phyloP scores from a whole-genome alignment of 768 basidiomycete species.

The Boletus reticulatus region DNA sequence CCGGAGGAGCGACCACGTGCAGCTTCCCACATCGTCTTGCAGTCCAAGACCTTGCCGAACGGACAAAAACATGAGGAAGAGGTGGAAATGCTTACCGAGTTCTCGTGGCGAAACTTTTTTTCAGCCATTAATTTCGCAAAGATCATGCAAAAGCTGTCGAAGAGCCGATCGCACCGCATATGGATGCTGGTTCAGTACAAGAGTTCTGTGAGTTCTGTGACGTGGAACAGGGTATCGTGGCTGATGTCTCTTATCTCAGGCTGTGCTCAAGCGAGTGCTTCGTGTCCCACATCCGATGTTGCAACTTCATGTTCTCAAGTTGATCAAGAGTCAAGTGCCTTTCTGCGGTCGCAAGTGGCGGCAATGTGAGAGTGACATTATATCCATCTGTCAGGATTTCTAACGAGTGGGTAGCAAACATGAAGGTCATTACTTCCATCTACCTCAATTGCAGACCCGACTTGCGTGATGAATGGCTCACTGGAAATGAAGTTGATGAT shows the following conservation, averaged over 20 bases:
- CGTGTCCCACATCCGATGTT: constrained; percentile 92
- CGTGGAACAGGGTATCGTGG: not conserved
- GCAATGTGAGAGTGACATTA: constrained; percentile 61
- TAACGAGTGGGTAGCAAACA: constrained; percentile 68
- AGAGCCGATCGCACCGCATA: constrained; percentile 91
- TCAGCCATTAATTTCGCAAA: constrained; percentile 96
- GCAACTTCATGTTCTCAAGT: constrained; percentile 91
- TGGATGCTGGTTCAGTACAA: constrained; percentile 98
- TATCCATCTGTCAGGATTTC: not conserved
- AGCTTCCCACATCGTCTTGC: constrained; percentile 56
- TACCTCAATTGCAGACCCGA: constrained; percentile 97
- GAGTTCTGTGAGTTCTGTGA: constrained; percentile 71
- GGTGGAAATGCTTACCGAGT: constrained; percentile 88
- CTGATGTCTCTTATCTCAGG: constrained; percentile 47
- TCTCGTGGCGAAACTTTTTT: constrained; percentile 98
- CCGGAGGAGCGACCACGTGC: constrained; percentile 65
- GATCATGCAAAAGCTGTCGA: constrained; percentile 97
- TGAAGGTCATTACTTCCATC: constrained; percentile 99
- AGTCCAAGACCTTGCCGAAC: constrained; percentile 61
- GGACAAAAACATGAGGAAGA: constrained; percentile 82
- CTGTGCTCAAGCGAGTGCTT: constrained; percentile 92
- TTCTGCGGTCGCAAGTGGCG: constrained; percentile 98
- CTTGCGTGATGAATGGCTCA: constrained; percentile 96
- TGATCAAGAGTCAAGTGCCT: constrained; percentile 98
- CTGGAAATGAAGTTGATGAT: constrained; percentile 89